Conservation (phyloP, 495 filamentous ascomycete genomes). For the Neurospora sp. region DNA sequence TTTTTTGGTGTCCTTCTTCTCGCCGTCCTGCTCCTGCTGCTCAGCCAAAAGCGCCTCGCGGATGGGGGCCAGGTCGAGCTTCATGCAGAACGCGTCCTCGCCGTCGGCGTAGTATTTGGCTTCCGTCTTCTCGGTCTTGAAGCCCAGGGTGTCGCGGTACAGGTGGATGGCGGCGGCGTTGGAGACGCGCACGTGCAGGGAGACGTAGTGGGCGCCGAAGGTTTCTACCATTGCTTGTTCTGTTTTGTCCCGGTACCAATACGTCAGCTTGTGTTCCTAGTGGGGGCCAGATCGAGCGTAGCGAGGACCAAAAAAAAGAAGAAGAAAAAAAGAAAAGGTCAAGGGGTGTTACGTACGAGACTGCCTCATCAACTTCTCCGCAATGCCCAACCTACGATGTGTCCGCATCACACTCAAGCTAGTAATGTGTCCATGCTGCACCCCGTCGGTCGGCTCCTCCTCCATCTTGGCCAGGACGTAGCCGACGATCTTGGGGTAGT, state of each 20-base stretch:
- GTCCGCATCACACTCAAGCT: slow-evolving; percentile 93
- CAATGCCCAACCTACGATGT: slow-evolving; percentile 80
- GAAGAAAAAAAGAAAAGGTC: slow-evolving; percentile 21
- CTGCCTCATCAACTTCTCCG: slow-evolving; percentile 95
- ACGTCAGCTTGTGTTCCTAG: no score
- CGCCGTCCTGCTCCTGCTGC: slow-evolving; percentile 19
- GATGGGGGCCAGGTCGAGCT: slow-evolving; percentile 64
- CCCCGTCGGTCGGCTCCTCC: slow-evolving; percentile 84
- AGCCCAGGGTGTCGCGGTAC: slow-evolving; percentile 88
- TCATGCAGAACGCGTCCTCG: slow-evolving; percentile 94
- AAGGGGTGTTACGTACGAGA: no score
- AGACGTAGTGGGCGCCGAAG: slow-evolving; percentile 83
- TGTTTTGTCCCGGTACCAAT: no score
- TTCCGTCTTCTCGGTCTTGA: slow-evolving; percentile 84
- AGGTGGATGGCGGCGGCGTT: slow-evolving; percentile 85
- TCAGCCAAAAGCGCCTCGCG: slow-evolving; percentile 35
- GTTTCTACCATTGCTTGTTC: slow-evolving; percentile 92
- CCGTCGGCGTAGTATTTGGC: slow-evolving; percentile 96
- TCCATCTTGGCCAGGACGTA: slow-evolving; percentile 99
- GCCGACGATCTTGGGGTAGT: slow-evolving; percentile 95
- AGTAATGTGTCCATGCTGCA: slow-evolving; percentile 95
- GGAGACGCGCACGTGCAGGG: slow-evolving; percentile 86
- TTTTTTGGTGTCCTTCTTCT: slow-evolving; percentile 20
- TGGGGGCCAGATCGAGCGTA: not conserved
- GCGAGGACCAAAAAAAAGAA: not conserved